These are phyloP conservation scores for Glebionis coronaria DNA, from an alignment of 129 eudicot genomes.

Conservation along the genomic window DNA sequence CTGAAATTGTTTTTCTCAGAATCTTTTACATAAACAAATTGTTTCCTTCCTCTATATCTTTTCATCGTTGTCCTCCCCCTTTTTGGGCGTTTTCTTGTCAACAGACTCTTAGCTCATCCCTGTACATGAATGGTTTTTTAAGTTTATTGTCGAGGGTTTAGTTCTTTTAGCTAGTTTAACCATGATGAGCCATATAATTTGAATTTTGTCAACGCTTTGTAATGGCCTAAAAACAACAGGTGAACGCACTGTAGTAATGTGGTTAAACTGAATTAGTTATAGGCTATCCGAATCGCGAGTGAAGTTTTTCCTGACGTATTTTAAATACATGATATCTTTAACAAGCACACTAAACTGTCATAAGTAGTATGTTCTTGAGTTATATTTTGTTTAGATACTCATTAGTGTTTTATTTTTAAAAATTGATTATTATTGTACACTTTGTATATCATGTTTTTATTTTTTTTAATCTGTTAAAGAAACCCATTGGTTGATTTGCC, in stretches of 20 bases:
- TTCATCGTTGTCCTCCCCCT: too few relatives aligned
- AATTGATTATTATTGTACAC: too few relatives aligned
- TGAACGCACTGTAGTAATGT: neutral
- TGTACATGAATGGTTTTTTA: too few relatives aligned
- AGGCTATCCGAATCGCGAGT: neutral
- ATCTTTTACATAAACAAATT: too few relatives aligned
- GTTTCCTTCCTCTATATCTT: too few relatives aligned
- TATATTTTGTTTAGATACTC: neutral
- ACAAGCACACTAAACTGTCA: neutral
- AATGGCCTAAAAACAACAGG: neutral
- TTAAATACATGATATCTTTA: neutral
- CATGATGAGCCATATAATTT: neutral
- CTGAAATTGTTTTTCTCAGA: too few relatives aligned
- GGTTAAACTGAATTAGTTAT: neutral
- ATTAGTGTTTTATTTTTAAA: neutral
- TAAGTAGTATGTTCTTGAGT: neutral
- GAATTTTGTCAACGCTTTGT: neutral
- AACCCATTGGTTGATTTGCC: conserved; percentile 1
- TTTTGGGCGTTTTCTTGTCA: too few relatives aligned
- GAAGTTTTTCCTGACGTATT: neutral
- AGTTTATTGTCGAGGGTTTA: too few relatives aligned
- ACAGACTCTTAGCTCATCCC: too few relatives aligned
- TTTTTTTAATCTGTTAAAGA: neutral
- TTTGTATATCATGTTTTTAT: neutral
- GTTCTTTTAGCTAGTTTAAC: neutral